Percentiles rank a stretch among this genome's conserved stretches.
Evolutionary conservation across 2,329 filamentous ascomycete genomes (phyloP).

Genomic region (Tolypocladium sp.): DNA sequence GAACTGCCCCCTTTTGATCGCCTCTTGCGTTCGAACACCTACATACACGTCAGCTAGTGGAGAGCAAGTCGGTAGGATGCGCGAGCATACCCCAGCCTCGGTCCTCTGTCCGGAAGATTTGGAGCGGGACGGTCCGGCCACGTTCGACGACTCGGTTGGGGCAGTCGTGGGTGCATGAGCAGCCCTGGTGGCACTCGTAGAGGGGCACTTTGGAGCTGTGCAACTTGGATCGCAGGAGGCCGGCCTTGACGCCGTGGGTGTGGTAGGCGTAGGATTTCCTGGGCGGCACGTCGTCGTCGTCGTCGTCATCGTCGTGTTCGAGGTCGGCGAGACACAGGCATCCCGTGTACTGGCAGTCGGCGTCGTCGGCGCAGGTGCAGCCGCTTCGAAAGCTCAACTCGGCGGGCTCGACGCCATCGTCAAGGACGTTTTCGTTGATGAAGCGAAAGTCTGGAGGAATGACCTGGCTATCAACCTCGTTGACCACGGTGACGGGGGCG

Average conservation of each 20-base stretch:
- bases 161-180: slow-evolving; percentile 54
- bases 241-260: slow-evolving; percentile 39
- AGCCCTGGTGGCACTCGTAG: slow-evolving; percentile 72
- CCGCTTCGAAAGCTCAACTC: slow-evolving; percentile 57
- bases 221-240: slow-evolving; percentile 41
- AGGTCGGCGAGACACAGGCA: slow-evolving; percentile 64
- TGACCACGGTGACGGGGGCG: slow-evolving; percentile 54
- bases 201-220: slow-evolving; percentile 52
- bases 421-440: slow-evolving; percentile 52
- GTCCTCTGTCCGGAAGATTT: slow-evolving; percentile 65
- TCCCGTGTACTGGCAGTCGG: slow-evolving; percentile 56
- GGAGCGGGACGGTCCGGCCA: slow-evolving; percentile 59
- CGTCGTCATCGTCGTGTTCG: slow-evolving; percentile 40
- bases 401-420: slow-evolving; percentile 49
- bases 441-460: slow-evolving; percentile 59
- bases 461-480: slow-evolving; percentile 46
- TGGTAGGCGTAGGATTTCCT: slow-evolving; percentile 54
- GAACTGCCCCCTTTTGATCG: slow-evolving; percentile 64
- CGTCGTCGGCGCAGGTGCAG: slow-evolving; percentile 54
- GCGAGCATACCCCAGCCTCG: slow-evolving; percentile 61
- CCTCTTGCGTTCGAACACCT: slow-evolving; percentile 56
- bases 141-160: slow-evolving; percentile 70
- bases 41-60: not conserved
- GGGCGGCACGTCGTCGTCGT: slow-evolving; percentile 25
- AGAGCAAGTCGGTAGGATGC: not conserved